These are phyloP conservation scores for Volvox africanus DNA, from an alignment of 139 green algal species.

Conservation along the genomic window DNA sequence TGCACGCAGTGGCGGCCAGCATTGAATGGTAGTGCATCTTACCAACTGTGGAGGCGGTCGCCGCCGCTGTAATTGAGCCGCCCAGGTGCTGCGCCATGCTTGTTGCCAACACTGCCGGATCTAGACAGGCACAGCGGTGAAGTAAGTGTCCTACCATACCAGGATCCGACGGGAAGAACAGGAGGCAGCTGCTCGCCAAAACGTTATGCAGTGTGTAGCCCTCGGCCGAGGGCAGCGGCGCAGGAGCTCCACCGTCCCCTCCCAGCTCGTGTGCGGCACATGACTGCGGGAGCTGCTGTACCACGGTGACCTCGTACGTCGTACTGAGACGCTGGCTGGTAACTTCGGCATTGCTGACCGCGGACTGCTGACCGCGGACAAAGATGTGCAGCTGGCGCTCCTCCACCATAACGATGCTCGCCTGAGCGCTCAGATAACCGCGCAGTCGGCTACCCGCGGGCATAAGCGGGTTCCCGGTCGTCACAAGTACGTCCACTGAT, in stretches of 20 bases:
- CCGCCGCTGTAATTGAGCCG: neutral
- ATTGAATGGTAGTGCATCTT: slow-evolving; percentile 13
- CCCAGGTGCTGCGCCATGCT: slow-evolving; percentile 27
- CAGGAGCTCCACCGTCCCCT: neutral
- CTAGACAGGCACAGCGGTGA: slow-evolving; percentile 69
- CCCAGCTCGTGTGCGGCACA: neutral
- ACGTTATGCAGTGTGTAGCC: slow-evolving; percentile 82
- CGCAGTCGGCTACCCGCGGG: slow-evolving; percentile 63
- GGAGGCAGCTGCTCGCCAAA: slow-evolving; percentile 88
- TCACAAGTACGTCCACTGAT: slow-evolving; percentile 80
- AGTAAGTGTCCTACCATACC: slow-evolving; percentile 71
- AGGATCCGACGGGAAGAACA: slow-evolving; percentile 86
- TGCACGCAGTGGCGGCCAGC: neutral
- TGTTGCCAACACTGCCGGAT: slow-evolving; percentile 55
- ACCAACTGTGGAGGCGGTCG: neutral
- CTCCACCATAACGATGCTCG: slow-evolving; percentile 83
- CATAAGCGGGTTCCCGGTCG: slow-evolving; percentile 74
- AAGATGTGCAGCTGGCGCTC: slow-evolving; percentile 57
- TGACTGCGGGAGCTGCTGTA: slow-evolving; percentile 6
- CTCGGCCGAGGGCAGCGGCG: slow-evolving; percentile 54
- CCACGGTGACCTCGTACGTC: slow-evolving; percentile 23
- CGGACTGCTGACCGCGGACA: neutral
- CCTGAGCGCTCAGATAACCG: slow-evolving; percentile 77
- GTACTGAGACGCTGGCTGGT: neutral
- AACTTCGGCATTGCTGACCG: neutral